Evolutionary conservation across 2,329 filamentous ascomycete species (phyloP), one percentile per base, ranked within the genome.

Genomic region (Penicillium sp.): DNA sequence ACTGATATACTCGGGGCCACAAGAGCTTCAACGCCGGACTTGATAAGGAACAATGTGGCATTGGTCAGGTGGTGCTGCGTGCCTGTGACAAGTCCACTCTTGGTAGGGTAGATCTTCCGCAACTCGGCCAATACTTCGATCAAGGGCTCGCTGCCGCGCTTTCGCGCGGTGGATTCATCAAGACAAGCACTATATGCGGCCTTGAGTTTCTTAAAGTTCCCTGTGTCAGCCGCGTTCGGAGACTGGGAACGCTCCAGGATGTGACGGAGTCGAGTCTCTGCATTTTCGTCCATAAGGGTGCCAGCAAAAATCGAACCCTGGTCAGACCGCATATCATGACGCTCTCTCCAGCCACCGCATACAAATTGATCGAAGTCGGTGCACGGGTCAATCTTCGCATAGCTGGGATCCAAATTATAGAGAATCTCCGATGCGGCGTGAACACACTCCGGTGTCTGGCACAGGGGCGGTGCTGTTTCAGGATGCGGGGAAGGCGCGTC

Each of bases 361-460:
- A 80, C 80, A 40, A 81, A 74, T 57, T 81, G 71, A 44, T 85
- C 80, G 44, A 87, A 87, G 54, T 86, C 65, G n/a, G 71, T 75
- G 53, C 84, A 87, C 1, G 84, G 78, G 56, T 87, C 81, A 26
- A 87, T 68, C 2, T 78, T 63, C 43, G 77, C 70, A 60, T 84
- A 81, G 35, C 80, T 68, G 6, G 80, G 76, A 11, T 79, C 77
- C 10, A 84, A 64, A 43, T 80, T 83, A 48, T 79, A 76, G 7
- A 83, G 70, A 26, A 84, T 74, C 47, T 78, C 74, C 9, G 79
- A 80, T 4, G 80, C 75, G 9, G 80, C 80, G 53, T 83, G 77
- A 9, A 84, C 70, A 58, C 81, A 85, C 45, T 77, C 75, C 28
- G 79, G 74, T 7, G 79, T 77, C 33, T 75, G 58, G 57, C 81